A percentile compares a stretch with the other conserved stretches of the same genome.
Conservation (phyloP, 139 green algal species). For the Tetraselmis chui region DNA sequence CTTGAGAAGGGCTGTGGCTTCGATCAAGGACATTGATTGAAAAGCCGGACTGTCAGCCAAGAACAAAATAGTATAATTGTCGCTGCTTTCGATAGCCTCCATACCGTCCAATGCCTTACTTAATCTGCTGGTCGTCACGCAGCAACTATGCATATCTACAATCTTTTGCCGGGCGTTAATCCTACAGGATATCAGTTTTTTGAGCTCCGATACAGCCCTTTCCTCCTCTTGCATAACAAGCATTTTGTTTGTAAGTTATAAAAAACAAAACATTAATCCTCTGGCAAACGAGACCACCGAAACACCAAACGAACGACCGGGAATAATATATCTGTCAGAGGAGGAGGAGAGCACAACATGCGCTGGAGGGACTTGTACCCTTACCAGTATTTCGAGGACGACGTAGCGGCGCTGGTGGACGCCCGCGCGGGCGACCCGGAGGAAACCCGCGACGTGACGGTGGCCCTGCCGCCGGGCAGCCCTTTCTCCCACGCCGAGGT, state of each 20-base stretch:
- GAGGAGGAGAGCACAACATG: neutral
- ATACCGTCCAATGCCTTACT: neutral
- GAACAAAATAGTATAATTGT: neutral
- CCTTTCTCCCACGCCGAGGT: neutral
- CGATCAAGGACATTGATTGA: neutral
- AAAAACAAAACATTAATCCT: neutral
- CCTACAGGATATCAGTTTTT: neutral
- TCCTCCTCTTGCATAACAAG: neutral
- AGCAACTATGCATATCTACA: neutral
- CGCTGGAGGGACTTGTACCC: neutral
- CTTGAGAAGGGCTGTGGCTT: neutral
- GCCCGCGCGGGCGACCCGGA: neutral
- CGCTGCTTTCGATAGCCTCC: neutral
- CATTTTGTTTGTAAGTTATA: conserved; percentile 2
- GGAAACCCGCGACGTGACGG: neutral
- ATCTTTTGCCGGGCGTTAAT: neutral
- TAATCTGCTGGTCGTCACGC: neutral
- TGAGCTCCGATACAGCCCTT: neutral
- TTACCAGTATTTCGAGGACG: neutral
- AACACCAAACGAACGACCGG: too few relatives aligned
- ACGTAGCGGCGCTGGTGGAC: neutral
- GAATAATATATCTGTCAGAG: too few relatives aligned
- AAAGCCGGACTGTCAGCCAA: neutral
- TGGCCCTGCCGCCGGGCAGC: neutral
- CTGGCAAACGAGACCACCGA: neutral